Evolutionary conservation across 108 stramenopile genomes (phyloP), one percentile per base, ranked within the genome.

Genomic region (Nannochloropsis oceanica): DNA sequence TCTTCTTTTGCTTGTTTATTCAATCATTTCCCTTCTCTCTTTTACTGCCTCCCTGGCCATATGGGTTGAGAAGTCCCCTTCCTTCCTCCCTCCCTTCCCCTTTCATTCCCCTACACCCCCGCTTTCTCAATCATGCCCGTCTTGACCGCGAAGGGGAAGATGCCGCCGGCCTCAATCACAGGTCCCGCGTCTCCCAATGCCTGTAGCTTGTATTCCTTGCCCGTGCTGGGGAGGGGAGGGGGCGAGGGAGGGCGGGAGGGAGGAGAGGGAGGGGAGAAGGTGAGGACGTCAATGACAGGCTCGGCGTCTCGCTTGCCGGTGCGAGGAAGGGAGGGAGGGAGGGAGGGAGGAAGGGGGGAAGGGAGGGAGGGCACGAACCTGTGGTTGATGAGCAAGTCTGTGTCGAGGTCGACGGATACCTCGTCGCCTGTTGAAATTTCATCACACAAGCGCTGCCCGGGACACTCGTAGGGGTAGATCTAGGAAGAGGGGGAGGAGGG

Each of bases 81-180:
- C n/a, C n/a, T 34, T 34, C 34, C 34, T 34, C 34, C 34, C 5
- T 34, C 34, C 34, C 34, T 1, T 5, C 34, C 34, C 5, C 34
- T 5, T 34, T 34, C 34, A 1, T 5, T 34, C 34, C 34, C 34
- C 34, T 34, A 34, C 34, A 34, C 34, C 34, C 34, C 34, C 34
- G 79, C 24, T 84, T 88, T 88, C 2, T 85, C 84, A 14, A 88
- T 88, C 87, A 88, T 88, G 84, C 87, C 87, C n/a, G 84, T 85
- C 87, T 88, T 44, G 43, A 88, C 81, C 25, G 87, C 87, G 14
- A 44, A 88, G 27, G 87, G 87, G 43, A 88, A 88, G 80, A 88
- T 79, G 43, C 87, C 87, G 22, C 87, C 87, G 11, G 85, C 85
- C 44, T 85, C 84, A 42, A 88, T 85, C 27, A 85, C 88, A 25